Conservation (phyloP, 192 early-diverging fungal species). For the Entomortierella parvispora region DNA sequence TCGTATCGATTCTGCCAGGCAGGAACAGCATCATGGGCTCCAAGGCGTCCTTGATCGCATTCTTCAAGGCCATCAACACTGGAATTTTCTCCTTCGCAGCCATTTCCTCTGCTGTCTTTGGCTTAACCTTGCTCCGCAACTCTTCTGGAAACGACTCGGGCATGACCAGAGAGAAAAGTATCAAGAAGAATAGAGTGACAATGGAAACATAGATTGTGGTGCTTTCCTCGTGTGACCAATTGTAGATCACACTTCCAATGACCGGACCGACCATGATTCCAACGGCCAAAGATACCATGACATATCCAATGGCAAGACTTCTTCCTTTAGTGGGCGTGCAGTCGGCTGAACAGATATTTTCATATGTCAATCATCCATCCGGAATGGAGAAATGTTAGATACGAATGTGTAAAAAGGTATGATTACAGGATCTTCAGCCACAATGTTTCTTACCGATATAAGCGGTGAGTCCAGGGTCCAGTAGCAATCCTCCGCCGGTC, state of each 20-base stretch:
- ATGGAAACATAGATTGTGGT: slow-evolving; percentile 9
- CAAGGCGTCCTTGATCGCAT: neutral
- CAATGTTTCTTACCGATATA: slow-evolving; percentile 39
- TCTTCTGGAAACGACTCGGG: slow-evolving; percentile 32
- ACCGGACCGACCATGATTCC: slow-evolving; percentile 27
- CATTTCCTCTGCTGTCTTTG: neutral
- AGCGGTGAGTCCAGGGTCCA: slow-evolving; percentile 21
- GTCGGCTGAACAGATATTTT: no score
- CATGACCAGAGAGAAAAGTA: slow-evolving; percentile 16
- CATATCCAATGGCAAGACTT: slow-evolving; percentile 33
- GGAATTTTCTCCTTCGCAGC: neutral
- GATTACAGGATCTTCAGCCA: neutral
- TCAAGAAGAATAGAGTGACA: slow-evolving; percentile 1
- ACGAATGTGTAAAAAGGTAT: no score
- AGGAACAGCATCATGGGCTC: slow-evolving; percentile 39
- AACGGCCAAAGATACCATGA: slow-evolving; percentile 18
- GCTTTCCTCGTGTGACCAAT: neutral
- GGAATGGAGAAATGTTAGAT: no score
- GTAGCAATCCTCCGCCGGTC: slow-evolving; percentile 23
- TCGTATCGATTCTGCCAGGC: slow-evolving; percentile 27
- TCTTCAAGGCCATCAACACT: slow-evolving; percentile 10
- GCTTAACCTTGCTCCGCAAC: neutral
- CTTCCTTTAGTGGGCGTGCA: slow-evolving; percentile 30
- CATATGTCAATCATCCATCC: no score
- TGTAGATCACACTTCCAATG: slow-evolving; percentile 5